These are phyloP conservation scores for Pseudocercospora cruenta DNA, from an alignment of 2,329 filamentous ascomycete species.

Conservation along the genomic window DNA sequence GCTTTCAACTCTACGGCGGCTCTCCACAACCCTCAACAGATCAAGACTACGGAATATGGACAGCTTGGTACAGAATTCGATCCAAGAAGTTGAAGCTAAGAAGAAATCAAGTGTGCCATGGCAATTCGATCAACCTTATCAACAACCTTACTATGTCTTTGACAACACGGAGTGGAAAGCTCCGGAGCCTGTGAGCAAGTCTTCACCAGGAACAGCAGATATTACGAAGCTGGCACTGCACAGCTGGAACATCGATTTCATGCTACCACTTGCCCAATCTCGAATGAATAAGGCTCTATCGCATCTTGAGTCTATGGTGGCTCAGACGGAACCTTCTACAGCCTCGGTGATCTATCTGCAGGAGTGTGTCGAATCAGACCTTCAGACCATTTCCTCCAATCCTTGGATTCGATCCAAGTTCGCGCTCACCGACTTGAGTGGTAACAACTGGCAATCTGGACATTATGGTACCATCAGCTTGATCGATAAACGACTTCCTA, in stretches of 20 bases:
- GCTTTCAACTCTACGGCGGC: not conserved
- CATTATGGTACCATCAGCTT: slow-evolving; percentile 60
- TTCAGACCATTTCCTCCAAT: slow-evolving; percentile 48
- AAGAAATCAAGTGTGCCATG: slow-evolving; percentile 26
- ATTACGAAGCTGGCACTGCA: slow-evolving; percentile 39
- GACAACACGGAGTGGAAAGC: slow-evolving; percentile 23
- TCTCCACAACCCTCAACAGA: not conserved
- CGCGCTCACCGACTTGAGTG: slow-evolving; percentile 53
- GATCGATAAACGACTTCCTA: slow-evolving; percentile 51
- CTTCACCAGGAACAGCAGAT: not conserved
- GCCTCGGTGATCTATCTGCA: slow-evolving; percentile 56
- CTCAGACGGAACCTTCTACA: not conserved
- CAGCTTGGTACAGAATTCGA: slow-evolving; percentile 22
- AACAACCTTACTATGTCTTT: slow-evolving; percentile 28
- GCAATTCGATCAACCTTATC: slow-evolving; percentile 28
- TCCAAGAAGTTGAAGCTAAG: slow-evolving; percentile 25
- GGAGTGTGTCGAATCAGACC: slow-evolving; percentile 55
- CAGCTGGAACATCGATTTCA: slow-evolving; percentile 57
- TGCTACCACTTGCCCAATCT: slow-evolving; percentile 41
- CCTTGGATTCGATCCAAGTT: slow-evolving; percentile 55
- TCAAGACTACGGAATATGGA: slow-evolving; percentile 16
- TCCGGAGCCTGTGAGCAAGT: not conserved
- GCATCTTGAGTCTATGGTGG: slow-evolving; percentile 39
- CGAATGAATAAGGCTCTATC: slow-evolving; percentile 49
- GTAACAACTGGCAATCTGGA: slow-evolving; percentile 49